Base-by-base conservation (phyloP, 805 yeast genomes). In the Lipomyces japonicus region DNA sequence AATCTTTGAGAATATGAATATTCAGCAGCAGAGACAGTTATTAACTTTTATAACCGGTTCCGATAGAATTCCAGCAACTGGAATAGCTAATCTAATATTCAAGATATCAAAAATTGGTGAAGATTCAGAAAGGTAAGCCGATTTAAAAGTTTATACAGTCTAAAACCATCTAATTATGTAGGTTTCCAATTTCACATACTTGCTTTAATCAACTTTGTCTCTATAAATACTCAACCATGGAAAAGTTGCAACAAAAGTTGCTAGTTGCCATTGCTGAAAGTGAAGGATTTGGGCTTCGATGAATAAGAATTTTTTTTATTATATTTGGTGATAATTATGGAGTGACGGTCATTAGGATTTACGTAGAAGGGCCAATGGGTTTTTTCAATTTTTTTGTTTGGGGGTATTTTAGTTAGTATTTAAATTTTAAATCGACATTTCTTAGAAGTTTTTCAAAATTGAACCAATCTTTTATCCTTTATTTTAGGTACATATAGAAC, bases 61-160 rank as follows among this genome's bases (percentile, higher is more conserved):
- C 1, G 96, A 88, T 62, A 71, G 96, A 39, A 74, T 93, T 5
- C 97, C 98, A 0, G 95, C 96, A 0, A 86, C 96, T 0, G 98
- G 98, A 0, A 74, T 88, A 25, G 82, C 85, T 26, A 82, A 84
- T 44, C 69, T 91, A 70, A 73, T 74, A 39, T 82, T 93, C 61
- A 82, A 82, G 53, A 77, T 91, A n/a, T 77, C 83, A 14, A 76
- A 77, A 47, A 48, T 78, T 12, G 77, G 76, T 0, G 65, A 60
- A 1, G 77, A 74, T 54, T 65, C 70, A 32, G 72, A 76, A 1
- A 71, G 83, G 42, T 49, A 40, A 36, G 34, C 23, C 7, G 6
- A n/a, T 37, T 1, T 22, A 14, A 14, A 5, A 2, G 12, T n/a
- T 18, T 24, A 9, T 12, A 28, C 31, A n/a, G 10, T 22, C 12